phyloP scores from a whole-genome alignment of 331 rosid species.

The Cydonia oblonga region DNA sequence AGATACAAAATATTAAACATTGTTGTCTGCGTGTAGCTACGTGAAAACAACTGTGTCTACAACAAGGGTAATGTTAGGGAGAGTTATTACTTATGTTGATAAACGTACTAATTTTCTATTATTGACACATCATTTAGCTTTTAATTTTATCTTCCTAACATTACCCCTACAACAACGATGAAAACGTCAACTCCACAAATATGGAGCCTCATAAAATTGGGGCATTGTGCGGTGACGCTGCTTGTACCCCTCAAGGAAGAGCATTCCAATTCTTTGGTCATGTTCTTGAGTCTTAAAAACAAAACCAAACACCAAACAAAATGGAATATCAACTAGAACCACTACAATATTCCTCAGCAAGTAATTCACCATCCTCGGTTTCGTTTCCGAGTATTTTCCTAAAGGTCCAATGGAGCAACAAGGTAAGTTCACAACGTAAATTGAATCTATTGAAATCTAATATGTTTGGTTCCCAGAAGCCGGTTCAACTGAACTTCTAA shows the following conservation, averaged over 20 bases:
- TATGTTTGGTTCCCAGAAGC: constrained; percentile 2
- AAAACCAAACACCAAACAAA: not conserved
- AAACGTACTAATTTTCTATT: too few relatives aligned
- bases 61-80: too few relatives aligned
- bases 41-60: too few relatives aligned
- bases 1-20: too few relatives aligned
- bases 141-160: too few relatives aligned
- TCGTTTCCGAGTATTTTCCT: not conserved
- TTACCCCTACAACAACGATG: too few relatives aligned
- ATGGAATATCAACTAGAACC: not conserved
- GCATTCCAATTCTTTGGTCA: not conserved
- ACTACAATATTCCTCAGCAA: not conserved
- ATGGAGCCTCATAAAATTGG: too few relatives aligned
- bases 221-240: too few relatives aligned
- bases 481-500: constrained; percentile 14
- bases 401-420: not conserved
- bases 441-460: not conserved
- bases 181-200: too few relatives aligned
- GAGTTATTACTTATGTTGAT: too few relatives aligned
- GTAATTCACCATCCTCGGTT: not conserved
- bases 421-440: not conserved
- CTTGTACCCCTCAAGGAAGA: not conserved
- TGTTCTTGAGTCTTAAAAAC: not conserved
- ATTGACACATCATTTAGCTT: too few relatives aligned
- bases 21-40: too few relatives aligned